Conservation (phyloP, 768 basidiomycete genomes). For the Leccinum incarnatum region DNA sequence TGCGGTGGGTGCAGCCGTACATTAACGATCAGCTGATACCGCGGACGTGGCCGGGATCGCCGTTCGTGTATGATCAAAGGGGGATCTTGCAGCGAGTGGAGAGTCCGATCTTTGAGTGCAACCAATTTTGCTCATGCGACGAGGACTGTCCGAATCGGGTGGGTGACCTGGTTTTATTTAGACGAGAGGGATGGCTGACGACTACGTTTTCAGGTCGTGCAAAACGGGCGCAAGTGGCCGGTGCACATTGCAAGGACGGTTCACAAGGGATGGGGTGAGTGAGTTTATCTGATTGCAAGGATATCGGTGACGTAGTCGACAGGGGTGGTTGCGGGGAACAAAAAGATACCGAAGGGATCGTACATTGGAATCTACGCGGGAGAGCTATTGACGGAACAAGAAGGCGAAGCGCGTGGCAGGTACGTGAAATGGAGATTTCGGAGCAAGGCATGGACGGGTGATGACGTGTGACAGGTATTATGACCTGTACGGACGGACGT, state of each 20-base stretch:
- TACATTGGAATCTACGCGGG: conserved; percentile 87
- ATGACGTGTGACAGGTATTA: conserved; percentile 51
- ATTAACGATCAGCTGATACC: conserved; percentile 19
- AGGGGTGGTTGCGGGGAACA: conserved; percentile 72
- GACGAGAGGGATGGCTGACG: not conserved
- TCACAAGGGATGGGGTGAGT: conserved; percentile 81
- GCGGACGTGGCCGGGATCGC: conserved; percentile 38
- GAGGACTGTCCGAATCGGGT: conserved; percentile 83
- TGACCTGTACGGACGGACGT: conserved; percentile 69
- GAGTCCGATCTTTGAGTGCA: conserved; percentile 83
- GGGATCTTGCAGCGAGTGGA: conserved; percentile 50
- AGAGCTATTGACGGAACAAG: conserved; percentile 69
- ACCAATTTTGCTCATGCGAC: conserved; percentile 75
- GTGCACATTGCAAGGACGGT: conserved; percentile 68
- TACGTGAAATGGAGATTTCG: conserved; percentile 33
- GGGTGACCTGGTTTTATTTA: not conserved
- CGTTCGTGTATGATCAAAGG: conserved; percentile 69
- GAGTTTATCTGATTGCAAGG: not conserved
- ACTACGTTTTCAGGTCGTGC: conserved; percentile 60
- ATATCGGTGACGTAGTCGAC: not conserved
- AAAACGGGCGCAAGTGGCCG: conserved; percentile 64
- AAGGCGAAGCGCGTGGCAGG: conserved; percentile 66
- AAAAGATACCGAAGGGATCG: conserved; percentile 62
- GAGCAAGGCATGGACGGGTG: not conserved
- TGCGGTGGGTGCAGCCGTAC: conserved; percentile 29